Conservation (phyloP, 768 basidiomycete genomes). For the Boletus sensibilis region DNA sequence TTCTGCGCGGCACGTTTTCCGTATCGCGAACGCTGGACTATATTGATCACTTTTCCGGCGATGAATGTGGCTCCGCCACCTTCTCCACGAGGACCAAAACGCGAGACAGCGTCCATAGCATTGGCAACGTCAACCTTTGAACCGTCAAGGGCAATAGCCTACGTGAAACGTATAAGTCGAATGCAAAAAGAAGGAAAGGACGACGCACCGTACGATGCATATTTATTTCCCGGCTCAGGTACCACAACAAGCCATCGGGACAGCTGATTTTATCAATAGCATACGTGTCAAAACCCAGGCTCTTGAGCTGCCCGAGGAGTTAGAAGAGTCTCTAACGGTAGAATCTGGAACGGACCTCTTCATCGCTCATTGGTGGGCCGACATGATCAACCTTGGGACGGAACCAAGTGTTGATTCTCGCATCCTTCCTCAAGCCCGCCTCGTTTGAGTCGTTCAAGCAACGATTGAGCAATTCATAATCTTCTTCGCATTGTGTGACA, state of each 20-base stretch:
- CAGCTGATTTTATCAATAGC: conserved; percentile 80
- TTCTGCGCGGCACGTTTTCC: conserved; percentile 63
- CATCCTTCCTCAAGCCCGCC: conserved; percentile 49
- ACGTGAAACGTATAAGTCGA: not conserved
- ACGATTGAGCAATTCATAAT: conserved; percentile 69
- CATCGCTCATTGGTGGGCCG: conserved; percentile 54
- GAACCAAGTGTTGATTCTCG: conserved; percentile 67
- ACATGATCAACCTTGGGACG: conserved; percentile 41
- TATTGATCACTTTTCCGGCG: conserved; percentile 56
- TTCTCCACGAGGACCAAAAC: conserved; percentile 39
- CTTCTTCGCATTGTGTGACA: conserved; percentile 79
- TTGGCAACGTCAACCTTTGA: conserved; percentile 47
- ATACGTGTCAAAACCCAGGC: conserved; percentile 75
- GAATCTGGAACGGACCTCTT: conserved; percentile 49
- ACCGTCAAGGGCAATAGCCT: conserved; percentile 63
- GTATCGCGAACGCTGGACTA: conserved; percentile 67
- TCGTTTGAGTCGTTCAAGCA: conserved; percentile 62
- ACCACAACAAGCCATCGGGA: conserved; percentile 73
- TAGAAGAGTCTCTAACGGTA: not conserved
- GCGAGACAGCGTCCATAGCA: conserved; percentile 62
- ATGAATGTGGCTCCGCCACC: conserved; percentile 62
- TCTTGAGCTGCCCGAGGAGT: conserved; percentile 46
- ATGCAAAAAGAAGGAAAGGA: not conserved
- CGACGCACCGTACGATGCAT: conserved; percentile 71
- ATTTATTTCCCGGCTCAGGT: conserved; percentile 57